Base-by-base conservation (phyloP, 306 rosid species). In the Casuarina equisetifolia region DNA sequence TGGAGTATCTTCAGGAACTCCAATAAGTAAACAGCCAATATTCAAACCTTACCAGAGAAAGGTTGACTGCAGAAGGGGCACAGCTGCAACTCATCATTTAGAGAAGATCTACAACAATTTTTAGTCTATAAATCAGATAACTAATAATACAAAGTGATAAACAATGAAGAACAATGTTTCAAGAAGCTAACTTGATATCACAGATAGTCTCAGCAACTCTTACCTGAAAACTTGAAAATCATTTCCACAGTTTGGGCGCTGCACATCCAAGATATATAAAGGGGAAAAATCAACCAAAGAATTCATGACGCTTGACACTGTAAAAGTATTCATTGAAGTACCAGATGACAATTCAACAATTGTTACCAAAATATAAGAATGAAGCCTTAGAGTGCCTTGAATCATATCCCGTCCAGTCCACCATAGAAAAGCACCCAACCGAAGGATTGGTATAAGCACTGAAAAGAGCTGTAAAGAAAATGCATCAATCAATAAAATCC, bases 181-280 rank as follows among this genome's bases (percentile, higher is more conserved):
- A 4, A 51, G 25, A 73, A 79, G 17, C 40, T 73, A 64, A 84
- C 43, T 76, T 43, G 59, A 74, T 4, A 42, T 75, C 46, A 57
- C 32, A 52, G 54, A 45, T 44, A 58, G 57, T 4, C 59, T 66
- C 69, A 58, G 40, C 53, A 57, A 53, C 73, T 80, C 97, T 92
- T 95, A 95, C 98, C 89, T 95, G 91, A 95, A 87, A 70, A 91
- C 90, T 90, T 91, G 97, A 90, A 95, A 95, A 35, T 90, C 92
- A 72, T 95, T 95, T 82, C 97, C 94, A 57, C 99, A 95, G 80
- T 91, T 95, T 8, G 97, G 97, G 80, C 99, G 91, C 99, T 95
- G 96, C 92, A 86, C 42, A 80, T 73, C 75, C 79, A 83, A 63
- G 44, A 53, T 12, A 50, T 15, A 46, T 8, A 42, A 66, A 64